Evolutionary conservation across 208 protist species (phyloP), one percentile per base, ranked within the genome.

Genomic region (Acanthamoeba royreba): DNA sequence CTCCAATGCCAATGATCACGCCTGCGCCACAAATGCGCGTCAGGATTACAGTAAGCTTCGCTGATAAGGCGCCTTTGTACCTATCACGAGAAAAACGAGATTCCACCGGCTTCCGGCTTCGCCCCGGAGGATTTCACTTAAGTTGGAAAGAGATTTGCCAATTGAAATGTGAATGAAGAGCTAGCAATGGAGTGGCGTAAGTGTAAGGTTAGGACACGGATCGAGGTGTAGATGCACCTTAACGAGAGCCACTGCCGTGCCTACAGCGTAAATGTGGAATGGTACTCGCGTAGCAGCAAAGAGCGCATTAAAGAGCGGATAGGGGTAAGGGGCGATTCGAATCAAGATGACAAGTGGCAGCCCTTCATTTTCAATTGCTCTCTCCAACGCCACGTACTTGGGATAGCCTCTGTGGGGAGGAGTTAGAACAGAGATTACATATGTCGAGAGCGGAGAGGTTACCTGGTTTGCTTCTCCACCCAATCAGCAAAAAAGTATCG

Each of bases 401-500:
- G 83, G 83, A 11, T 90, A 90, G 25, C 28, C 28, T 33, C 83
- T 90, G 83, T 42, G 66, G 35, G n/a, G 31, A 28, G 66, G 31
- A 22, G 66, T 22, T 25, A 55, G 49, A n/a, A 31, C 35, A n/a
- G n/a, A n/a, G n/a, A 9, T 8, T 38, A 53, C 4, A 55, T 53
- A 86, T 33, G n/a, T 28, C 7, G 47, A 86, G 28, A 43, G 47
- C n/a, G 0, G 3, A 38, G 28, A 86, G 43, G 0, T n/a, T 42
- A 90, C 83, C 83, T 90, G 2, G 83, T 90, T 46, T 90, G 83
- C 83, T 61, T 90, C 40, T 90, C 83, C 25, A 90, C 83, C 83
- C 83, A 90, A 9, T 90, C 83, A 22, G 49, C 49, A 19, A 90
- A 90, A 17, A 42, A 4, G 25, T 72, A 66, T 31, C 83, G 83